Percentiles rank a stretch among this genome's conserved stretches.
Conservation (phyloP, 2,329 filamentous ascomycete species). For the Ilyonectria mors-panacis region DNA sequence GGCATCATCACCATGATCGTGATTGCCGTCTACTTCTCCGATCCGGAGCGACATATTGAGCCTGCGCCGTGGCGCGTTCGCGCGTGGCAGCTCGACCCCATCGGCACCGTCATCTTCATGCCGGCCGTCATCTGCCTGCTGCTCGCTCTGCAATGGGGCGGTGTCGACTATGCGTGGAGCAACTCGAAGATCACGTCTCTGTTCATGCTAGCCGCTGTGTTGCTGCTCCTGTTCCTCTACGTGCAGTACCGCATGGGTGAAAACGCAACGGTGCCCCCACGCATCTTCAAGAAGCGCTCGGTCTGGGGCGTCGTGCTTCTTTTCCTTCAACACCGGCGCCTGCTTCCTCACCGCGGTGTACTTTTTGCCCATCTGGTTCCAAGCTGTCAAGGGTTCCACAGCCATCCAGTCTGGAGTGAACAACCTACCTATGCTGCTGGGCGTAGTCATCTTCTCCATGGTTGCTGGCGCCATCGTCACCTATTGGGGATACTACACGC, state of each 20-base stretch:
- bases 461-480: constrained; percentile 54
- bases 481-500: constrained; percentile 61
- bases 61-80: constrained; percentile 44
- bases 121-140: constrained; percentile 62
- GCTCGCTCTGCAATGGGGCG: constrained; percentile 67
- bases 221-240: constrained; percentile 54
- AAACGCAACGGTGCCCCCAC: constrained; percentile 60
- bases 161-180: constrained; percentile 53
- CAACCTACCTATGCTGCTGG: constrained; percentile 59
- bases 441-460: constrained; percentile 54
- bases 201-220: constrained; percentile 51
- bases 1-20: constrained; percentile 53
- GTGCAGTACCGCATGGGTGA: constrained; percentile 58
- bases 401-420: constrained; percentile 58
- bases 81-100: constrained; percentile 48
- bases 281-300: constrained; percentile 57
- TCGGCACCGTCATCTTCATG: constrained; percentile 52
- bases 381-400: constrained; percentile 58
- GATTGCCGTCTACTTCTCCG: constrained; percentile 48
- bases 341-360: constrained; percentile 53
- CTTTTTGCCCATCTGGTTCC: constrained; percentile 63
- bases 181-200: constrained; percentile 46
- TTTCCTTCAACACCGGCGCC: constrained; percentile 57
- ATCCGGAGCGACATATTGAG: constrained; percentile 44
- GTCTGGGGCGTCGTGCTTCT: constrained; percentile 55